Conservation (phyloP, 345 rosid species). For the Mangifera indica region DNA sequence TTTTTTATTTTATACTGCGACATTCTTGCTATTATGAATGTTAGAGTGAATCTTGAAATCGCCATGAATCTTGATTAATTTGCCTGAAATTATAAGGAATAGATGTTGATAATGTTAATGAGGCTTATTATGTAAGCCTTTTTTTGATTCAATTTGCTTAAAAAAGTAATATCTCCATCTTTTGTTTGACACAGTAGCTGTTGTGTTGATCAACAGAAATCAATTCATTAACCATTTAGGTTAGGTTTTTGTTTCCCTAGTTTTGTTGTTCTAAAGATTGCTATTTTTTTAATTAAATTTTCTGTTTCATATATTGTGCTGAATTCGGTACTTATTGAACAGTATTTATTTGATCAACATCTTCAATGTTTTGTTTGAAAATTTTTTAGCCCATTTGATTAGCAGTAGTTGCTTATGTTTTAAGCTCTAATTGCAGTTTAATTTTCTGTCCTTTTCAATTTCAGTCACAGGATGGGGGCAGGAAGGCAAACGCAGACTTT, state of each 20-base stretch:
- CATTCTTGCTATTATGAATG: too few relatives aligned
- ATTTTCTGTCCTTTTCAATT: not conserved
- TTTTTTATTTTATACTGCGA: not conserved
- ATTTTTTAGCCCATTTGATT: not conserved
- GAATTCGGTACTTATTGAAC: not conserved
- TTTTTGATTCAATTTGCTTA: slow-evolving; percentile 6
- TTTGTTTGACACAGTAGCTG: not conserved
- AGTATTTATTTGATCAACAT: not conserved
- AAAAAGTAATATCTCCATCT: slow-evolving; percentile 1
- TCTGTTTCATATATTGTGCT: not conserved
- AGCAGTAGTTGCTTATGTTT: not conserved
- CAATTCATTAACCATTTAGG: not conserved
- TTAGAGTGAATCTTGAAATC: not conserved
- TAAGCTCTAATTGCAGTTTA: not conserved
- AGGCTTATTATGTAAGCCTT: not conserved
- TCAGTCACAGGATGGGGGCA: slow-evolving; percentile 46
- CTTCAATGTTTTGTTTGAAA: not conserved
- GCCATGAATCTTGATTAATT: not conserved
- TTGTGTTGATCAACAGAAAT: not conserved
- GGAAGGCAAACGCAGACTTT: slow-evolving; percentile 26
- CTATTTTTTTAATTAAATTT: not conserved
- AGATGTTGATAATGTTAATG: too few relatives aligned
- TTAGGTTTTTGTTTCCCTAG: not conserved
- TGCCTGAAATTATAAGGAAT: not conserved
- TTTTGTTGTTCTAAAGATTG: not conserved